phyloP scores from a whole-genome alignment of 257 asterid genomes.

The Solanum ossicruentum region DNA sequence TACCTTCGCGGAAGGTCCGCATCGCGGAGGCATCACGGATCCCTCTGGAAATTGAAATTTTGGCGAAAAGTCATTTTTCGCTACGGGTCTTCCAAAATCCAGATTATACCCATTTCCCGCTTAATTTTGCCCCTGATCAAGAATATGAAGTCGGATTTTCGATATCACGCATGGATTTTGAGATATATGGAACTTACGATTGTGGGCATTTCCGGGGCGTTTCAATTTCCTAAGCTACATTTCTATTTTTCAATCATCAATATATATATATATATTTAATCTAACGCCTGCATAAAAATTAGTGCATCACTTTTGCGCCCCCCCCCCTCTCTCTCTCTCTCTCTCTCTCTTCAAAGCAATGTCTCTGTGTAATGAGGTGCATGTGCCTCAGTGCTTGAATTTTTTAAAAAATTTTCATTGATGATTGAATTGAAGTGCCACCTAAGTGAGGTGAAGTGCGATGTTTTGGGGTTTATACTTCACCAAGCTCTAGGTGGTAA shows the following conservation, averaged over 20 bases:
- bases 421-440: neutral
- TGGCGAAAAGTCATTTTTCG: too few relatives aligned
- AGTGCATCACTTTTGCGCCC: neutral
- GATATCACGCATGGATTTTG: too few relatives aligned
- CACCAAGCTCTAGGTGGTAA: neutral
- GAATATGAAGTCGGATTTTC: too few relatives aligned
- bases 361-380: neutral
- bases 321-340: neutral
- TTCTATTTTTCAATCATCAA: neutral
- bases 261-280: too few relatives aligned
- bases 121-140: too few relatives aligned
- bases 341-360: neutral
- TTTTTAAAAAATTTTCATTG: neutral
- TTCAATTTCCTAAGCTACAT: neutral
- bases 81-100: too few relatives aligned
- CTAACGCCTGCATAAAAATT: neutral
- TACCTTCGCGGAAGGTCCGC: too few relatives aligned
- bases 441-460: neutral
- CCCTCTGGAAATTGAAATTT: too few relatives aligned
- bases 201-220: too few relatives aligned
- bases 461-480: neutral
- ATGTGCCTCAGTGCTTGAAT: neutral
- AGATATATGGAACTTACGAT: too few relatives aligned
- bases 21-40: too few relatives aligned
- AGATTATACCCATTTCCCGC: too few relatives aligned